phyloP scores from a whole-genome alignment of 495 filamentous ascomycete species.

The Penicillium turbatum region DNA sequence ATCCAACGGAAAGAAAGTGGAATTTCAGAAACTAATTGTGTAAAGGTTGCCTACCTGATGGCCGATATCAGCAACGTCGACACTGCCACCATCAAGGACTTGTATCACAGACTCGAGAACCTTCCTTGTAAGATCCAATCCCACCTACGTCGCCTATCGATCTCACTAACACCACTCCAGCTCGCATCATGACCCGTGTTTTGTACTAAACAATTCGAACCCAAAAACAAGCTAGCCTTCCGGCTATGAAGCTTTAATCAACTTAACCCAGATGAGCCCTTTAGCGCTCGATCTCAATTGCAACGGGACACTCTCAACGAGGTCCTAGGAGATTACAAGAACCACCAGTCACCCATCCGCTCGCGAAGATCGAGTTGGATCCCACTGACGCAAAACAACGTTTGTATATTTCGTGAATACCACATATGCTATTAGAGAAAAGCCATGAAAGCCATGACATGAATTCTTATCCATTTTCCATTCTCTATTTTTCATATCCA shows the following conservation, averaged over 20 bases:
- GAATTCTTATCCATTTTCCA: not conserved
- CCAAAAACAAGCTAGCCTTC: slow-evolving; percentile 1
- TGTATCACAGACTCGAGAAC: slow-evolving; percentile 76
- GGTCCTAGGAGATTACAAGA: slow-evolving; percentile 6
- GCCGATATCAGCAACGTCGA: slow-evolving; percentile 91
- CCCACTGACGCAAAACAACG: not conserved
- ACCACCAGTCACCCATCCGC: not conserved
- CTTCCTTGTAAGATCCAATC: slow-evolving; percentile 64
- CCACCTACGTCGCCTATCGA: not conserved
- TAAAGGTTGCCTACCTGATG: slow-evolving; percentile 88
- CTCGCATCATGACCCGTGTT: slow-evolving; percentile 81
- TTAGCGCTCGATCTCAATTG: not conserved
- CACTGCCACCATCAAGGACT: slow-evolving; percentile 71
- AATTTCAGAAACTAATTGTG: slow-evolving; percentile 12
- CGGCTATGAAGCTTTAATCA: slow-evolving; percentile 21
- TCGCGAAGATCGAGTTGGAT: not conserved
- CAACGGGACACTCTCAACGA: slow-evolving; percentile 22
- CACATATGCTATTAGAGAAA: slow-evolving; percentile 4
- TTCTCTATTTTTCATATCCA: not conserved
- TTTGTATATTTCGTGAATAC: slow-evolving; percentile 1
- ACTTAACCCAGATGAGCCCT: slow-evolving; percentile 17
- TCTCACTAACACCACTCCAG: slow-evolving; percentile 34
- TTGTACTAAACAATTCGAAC: slow-evolving; percentile 58
- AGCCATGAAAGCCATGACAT: slow-evolving; percentile 15
- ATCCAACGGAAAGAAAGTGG: not conserved